Base-by-base conservation (phyloP, 2,329 filamentous ascomycete genomes). In the Xylaria polymorpha region DNA sequence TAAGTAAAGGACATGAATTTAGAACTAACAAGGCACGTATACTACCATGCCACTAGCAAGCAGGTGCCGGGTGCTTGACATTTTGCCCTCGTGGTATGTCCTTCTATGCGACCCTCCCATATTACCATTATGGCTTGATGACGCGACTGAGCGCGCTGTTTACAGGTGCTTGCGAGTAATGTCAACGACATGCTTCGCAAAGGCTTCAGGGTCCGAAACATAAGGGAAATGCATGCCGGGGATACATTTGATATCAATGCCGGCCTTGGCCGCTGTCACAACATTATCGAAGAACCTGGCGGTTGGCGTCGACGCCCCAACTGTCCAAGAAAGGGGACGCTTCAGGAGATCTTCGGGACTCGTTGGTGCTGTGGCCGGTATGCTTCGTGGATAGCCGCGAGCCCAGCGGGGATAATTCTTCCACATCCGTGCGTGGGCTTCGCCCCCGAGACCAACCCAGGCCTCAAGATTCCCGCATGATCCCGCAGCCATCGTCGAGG, bases 381-480 rank as follows among this genome's bases (percentile, higher is more conserved):
- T 5, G 2, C 58, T 64, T 25, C 14, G 62, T n/a, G 68, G 70
- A 60, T 72, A 70, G 9, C 70, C 70, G n/a, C 56, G 70, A 12
- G 62, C 70, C 68, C 68, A 72, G 53, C 58, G 53, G 20, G 70
- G 62, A 46, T 72, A 72, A 51, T 71, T 72, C 60, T 66, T 68
- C 70, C 68, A 66, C 55, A 72, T 22, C 10, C 70, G 58, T 2
- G 70, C 68, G 29, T 68, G 70, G 22, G 35, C 51, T 6, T 68
- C 68, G 0, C 35, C 68, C 7, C 70, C 70, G 9, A 72, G 60
- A 15, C 46, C 60, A 29, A 22, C n/a, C 70, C 70, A 72, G 29
- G 70, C 65, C 60, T 68, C 56, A 10, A 37, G 4, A 22, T 72
- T 39, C 2, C 70, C 70, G 35, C 64, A 68, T 10, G 43, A 64